A percentile compares a stretch with the other conserved stretches of the same genome.
Evolutionary conservation across 2,329 filamentous ascomycete genomes (phyloP).

Genomic region (Diaporthe citri): DNA sequence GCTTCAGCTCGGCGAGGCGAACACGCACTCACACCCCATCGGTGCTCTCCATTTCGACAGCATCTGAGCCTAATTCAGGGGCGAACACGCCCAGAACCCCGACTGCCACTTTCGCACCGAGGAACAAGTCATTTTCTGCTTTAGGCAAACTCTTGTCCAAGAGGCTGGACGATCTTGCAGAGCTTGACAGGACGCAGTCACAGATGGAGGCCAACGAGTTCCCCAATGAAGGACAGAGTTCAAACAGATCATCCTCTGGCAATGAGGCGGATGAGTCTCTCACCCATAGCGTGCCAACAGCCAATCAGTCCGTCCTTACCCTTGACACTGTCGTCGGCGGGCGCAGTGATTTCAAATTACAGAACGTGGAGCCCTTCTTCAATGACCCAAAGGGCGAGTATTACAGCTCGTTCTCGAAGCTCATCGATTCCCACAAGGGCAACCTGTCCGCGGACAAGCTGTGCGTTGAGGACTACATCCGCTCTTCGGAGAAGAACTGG

Average conservation of each 20-base stretch:
- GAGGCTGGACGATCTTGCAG: slow-evolving; percentile 29
- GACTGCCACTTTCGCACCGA: neutral
- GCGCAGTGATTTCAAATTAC: slow-evolving; percentile 72
- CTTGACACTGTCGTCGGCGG: slow-evolving; percentile 70
- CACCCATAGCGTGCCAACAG: slow-evolving; percentile 5
- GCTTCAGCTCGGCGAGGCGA: slow-evolving; percentile 9
- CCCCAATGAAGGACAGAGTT: slow-evolving; percentile 43
- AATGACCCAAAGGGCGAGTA: slow-evolving; percentile 74
- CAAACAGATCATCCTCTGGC: slow-evolving; percentile 29
- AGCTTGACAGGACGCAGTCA: slow-evolving; percentile 31
- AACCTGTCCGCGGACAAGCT: slow-evolving; percentile 69
- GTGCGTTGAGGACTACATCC: slow-evolving; percentile 75
- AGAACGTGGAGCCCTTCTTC: slow-evolving; percentile 77
- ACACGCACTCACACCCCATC: slow-evolving; percentile 7
- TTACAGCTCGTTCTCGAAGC: slow-evolving; percentile 69
- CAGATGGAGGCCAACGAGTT: slow-evolving; percentile 43
- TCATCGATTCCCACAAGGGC: slow-evolving; percentile 65
- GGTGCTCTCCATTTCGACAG: neutral
- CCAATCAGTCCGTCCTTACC: slow-evolving; percentile 56
- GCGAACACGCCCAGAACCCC: slow-evolving; percentile 10
- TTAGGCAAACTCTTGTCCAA: slow-evolving; percentile 34
- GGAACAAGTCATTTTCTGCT: slow-evolving; percentile 15
- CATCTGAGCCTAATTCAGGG: slow-evolving; percentile 30
- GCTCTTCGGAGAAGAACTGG: slow-evolving; percentile 77
- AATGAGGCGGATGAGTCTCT: slow-evolving; percentile 30